phyloP scores from a whole-genome alignment of 2,329 filamentous ascomycete genomes.

The Neofusicoccum cordaticola region DNA sequence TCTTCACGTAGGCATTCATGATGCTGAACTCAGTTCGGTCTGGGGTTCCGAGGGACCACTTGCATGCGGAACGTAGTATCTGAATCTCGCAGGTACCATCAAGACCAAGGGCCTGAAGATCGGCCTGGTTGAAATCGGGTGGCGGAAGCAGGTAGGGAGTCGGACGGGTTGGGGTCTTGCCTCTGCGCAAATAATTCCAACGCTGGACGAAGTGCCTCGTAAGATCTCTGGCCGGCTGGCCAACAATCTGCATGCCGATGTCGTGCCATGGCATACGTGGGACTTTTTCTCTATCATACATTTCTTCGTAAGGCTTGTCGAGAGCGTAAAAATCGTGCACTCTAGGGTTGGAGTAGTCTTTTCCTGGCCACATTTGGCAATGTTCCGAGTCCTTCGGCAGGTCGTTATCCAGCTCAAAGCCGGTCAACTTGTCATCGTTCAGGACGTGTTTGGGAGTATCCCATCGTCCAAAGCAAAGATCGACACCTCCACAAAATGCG shows the following conservation, averaged over 20 bases:
- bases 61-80: conserved; percentile 82
- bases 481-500: conserved; percentile 91
- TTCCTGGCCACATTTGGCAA: conserved; percentile 94
- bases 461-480: conserved; percentile 96
- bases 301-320: conserved; percentile 94
- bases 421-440: conserved; percentile 89
- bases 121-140: conserved; percentile 82
- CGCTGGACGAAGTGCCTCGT: conserved; percentile 95
- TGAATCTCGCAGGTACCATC: conserved; percentile 96
- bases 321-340: conserved; percentile 93
- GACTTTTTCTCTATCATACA: conserved; percentile 88
- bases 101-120: conserved; percentile 82
- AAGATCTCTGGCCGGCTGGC: conserved; percentile 88
- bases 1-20: conserved; percentile 89
- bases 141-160: conserved; percentile 91
- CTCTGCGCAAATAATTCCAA: conserved; percentile 95
- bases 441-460: conserved; percentile 91
- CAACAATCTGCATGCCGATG: conserved; percentile 95
- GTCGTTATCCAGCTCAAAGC: conserved; percentile 70
- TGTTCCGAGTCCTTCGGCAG: conserved; percentile 85
- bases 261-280: conserved; percentile 99
- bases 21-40: conserved; percentile 90
- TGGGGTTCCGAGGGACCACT: conserved; percentile 86
- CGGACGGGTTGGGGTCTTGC: conserved; percentile 87
- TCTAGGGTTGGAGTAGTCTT: conserved; percentile 96